Evolutionary conservation across 1,284 basidiomycete genomes (phyloP).

Genomic region (Neotropicomus parvogracilis): DNA sequence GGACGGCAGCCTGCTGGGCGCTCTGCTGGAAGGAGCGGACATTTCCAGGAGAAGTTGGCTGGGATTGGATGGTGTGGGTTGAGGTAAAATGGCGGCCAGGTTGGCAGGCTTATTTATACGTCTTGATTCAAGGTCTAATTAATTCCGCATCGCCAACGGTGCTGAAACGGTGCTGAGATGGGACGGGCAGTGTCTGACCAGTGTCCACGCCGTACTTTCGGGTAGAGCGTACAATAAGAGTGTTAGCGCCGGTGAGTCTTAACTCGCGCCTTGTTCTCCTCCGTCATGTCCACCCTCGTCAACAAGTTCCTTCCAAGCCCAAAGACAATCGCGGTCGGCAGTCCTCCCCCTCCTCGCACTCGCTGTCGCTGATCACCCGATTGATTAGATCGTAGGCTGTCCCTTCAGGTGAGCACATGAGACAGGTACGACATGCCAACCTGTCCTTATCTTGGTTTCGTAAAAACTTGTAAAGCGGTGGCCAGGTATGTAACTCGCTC

Average conservation of each 20-base stretch:
- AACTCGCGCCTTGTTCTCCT: background rate
- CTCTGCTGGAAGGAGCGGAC: conserved; percentile 29
- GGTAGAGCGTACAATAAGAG: no score
- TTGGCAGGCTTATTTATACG: conserved; percentile 1
- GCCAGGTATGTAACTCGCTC: conserved; percentile 42
- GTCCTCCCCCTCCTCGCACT: background rate
- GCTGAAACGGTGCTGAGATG: background rate
- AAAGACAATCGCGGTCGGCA: conserved; percentile 47
- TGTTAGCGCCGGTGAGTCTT: no score
- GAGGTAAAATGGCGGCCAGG: conserved; percentile 10
- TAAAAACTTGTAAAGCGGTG: conserved; percentile 43
- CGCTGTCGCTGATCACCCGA: conserved; percentile 1
- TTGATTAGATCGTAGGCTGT: conserved; percentile 64
- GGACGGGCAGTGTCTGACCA: no score
- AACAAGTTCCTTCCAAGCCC: conserved; percentile 60
- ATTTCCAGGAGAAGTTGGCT: conserved; percentile 9
- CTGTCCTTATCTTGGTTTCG: conserved; percentile 16
- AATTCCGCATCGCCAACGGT: background rate
- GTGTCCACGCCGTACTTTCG: no score
- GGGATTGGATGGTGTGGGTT: conserved; percentile 11
- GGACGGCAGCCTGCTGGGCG: conserved; percentile 31
- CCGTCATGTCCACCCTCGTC: conserved; percentile 24
- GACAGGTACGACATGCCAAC: background rate
- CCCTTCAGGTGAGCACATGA: conserved; percentile 58
- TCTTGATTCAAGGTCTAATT: background rate